Evolutionary conservation across 345 rosid genomes (phyloP).

Genomic region (Salix viminalis): DNA sequence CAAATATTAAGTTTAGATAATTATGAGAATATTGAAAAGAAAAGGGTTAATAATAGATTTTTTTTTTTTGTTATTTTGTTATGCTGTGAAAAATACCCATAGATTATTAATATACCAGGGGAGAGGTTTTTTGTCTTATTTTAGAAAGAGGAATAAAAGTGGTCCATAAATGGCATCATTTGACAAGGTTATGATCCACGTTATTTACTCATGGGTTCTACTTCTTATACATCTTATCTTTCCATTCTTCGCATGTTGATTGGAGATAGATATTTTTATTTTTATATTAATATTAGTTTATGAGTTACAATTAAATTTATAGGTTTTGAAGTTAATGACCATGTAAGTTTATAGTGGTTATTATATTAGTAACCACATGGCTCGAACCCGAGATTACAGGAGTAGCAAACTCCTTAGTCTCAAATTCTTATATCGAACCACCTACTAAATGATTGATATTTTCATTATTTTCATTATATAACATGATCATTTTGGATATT

Average conservation of each 20-base stretch:
- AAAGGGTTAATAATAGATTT: neutral
- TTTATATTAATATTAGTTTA: neutral
- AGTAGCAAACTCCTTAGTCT: too few relatives aligned
- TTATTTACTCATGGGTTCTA: neutral
- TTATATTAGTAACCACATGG: too few relatives aligned
- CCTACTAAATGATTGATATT: too few relatives aligned
- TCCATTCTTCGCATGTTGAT: neutral
- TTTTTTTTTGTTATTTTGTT: neutral
- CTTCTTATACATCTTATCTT: neutral
- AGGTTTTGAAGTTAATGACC: too few relatives aligned
- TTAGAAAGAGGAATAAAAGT: neutral
- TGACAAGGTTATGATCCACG: neutral
- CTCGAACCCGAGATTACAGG: too few relatives aligned
- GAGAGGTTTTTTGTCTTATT: neutral
- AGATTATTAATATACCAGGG: neutral
- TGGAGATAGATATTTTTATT: neutral
- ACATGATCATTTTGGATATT: too few relatives aligned
- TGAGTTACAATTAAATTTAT: too few relatives aligned
- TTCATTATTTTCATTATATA: too few relatives aligned
- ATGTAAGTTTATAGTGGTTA: too few relatives aligned
- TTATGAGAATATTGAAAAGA: neutral
- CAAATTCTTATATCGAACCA: too few relatives aligned
- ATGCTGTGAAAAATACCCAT: neutral
- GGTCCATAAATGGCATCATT: neutral
- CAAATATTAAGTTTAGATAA: neutral